Percentiles rank a stretch among this genome's conserved stretches.
Evolutionary conservation across 176 grass and related monocot genomes (phyloP).

Genomic region (Elymus sibiricus): DNA sequence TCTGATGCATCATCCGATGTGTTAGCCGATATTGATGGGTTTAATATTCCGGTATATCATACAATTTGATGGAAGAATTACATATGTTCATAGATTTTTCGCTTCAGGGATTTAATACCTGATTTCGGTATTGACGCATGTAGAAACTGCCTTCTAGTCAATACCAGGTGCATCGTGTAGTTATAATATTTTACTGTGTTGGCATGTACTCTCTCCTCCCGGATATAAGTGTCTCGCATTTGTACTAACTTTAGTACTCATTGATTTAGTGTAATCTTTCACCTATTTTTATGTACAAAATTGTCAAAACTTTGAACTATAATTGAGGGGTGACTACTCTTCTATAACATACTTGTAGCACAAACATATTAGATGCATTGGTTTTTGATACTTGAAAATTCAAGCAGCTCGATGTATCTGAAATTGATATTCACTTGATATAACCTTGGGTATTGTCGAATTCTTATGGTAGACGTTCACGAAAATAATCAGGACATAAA

Average conservation of each 20-base stretch:
- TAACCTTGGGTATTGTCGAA: neutral
- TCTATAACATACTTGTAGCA: no score
- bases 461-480: neutral
- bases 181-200: neutral
- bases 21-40: no score
- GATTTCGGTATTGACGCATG: neutral
- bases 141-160: neutral
- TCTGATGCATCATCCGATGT: no score
- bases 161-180: neutral
- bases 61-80: neutral
- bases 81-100: neutral
- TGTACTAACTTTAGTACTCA: no score
- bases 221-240: no score
- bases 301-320: neutral
- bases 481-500: neutral
- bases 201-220: no score
- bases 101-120: neutral
- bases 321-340: neutral
- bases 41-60: no score
- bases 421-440: neutral
- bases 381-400: neutral
- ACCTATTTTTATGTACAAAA: no score
- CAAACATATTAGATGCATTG: neutral
- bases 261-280: neutral
- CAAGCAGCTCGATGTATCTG: neutral